Evolutionary conservation across 2,329 filamentous ascomycete species (phyloP).

Genomic region (Cryphonectria naterciae): DNA sequence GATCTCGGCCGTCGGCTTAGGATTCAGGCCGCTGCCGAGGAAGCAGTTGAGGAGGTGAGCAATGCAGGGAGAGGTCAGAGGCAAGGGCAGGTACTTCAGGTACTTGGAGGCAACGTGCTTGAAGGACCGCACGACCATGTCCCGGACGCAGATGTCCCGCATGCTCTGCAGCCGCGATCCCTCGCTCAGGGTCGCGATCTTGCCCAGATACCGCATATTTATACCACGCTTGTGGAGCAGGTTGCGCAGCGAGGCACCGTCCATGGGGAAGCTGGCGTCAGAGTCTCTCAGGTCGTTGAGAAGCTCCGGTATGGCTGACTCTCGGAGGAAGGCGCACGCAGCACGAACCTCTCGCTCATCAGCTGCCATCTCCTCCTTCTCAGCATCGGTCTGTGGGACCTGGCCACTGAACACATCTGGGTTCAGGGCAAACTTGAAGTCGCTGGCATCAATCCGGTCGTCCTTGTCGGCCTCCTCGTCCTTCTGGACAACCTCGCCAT

Average conservation of each 20-base stretch:
- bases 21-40: slow-evolving; percentile 75
- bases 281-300: slow-evolving; percentile 86
- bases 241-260: slow-evolving; percentile 86
- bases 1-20: slow-evolving; percentile 76
- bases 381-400: slow-evolving; percentile 83
- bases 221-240: slow-evolving; percentile 96
- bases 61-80: slow-evolving; percentile 78
- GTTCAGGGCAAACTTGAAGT: slow-evolving; percentile 88
- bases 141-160: slow-evolving; percentile 77
- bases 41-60: slow-evolving; percentile 94
- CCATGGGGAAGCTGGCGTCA: slow-evolving; percentile 97
- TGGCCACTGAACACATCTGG: slow-evolving; percentile 96
- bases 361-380: slow-evolving; percentile 79
- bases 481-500: slow-evolving; percentile 38
- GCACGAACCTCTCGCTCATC: slow-evolving; percentile 89
- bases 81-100: slow-evolving; percentile 76
- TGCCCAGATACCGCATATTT: slow-evolving; percentile 94
- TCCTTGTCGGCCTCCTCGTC: slow-evolving; percentile 50
- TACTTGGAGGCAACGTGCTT: slow-evolving; percentile 87
- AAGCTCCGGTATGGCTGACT: slow-evolving; percentile 80
- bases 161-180: slow-evolving; percentile 77
- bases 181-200: slow-evolving; percentile 71
- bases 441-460: slow-evolving; percentile 81
- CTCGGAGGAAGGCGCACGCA: slow-evolving; percentile 77
- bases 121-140: slow-evolving; percentile 94